Conservation (phyloP, 2,329 filamentous ascomycete genomes). For the Leptosphaerulina australis region DNA sequence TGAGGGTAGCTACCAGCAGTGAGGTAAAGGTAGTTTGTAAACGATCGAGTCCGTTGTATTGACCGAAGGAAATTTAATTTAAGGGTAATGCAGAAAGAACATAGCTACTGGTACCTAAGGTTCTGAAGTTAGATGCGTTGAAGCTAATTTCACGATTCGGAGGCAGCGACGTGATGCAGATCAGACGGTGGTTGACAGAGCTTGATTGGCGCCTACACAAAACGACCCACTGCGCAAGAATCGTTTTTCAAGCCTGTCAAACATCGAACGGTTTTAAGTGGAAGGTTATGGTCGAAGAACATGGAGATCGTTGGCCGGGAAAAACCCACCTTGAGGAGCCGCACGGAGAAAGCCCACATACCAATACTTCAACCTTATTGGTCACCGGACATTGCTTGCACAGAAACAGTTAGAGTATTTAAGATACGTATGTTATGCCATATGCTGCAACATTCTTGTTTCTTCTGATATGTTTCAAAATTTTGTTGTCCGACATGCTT, state of each 20-base stretch:
- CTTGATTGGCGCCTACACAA: not conserved
- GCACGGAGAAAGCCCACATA: not conserved
- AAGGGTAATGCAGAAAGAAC: constrained; percentile 4
- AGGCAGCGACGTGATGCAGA: not conserved
- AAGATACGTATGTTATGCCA: not conserved
- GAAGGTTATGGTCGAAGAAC: no score
- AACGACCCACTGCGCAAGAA: not conserved
- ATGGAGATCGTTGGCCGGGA: not conserved
- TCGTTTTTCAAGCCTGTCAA: no score
- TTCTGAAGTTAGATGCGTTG: not conserved
- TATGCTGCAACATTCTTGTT: no score
- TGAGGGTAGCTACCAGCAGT: no score
- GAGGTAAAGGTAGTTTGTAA: no score
- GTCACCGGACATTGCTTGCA: not conserved
- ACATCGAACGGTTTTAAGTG: no score
- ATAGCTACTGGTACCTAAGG: not conserved
- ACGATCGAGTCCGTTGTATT: no score
- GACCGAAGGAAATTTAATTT: not conserved
- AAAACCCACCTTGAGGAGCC: constrained; percentile 1
- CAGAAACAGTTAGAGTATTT: not conserved
- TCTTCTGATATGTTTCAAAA: not conserved
- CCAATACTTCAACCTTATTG: not conserved
- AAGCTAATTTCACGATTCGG: not conserved
- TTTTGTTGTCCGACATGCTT: not conserved
- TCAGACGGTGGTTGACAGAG: not conserved